Percentiles rank a stretch among this genome's conserved stretches.
Evolutionary conservation across 768 basidiomycete genomes (phyloP).

Genomic region (Suillus variegatus): DNA sequence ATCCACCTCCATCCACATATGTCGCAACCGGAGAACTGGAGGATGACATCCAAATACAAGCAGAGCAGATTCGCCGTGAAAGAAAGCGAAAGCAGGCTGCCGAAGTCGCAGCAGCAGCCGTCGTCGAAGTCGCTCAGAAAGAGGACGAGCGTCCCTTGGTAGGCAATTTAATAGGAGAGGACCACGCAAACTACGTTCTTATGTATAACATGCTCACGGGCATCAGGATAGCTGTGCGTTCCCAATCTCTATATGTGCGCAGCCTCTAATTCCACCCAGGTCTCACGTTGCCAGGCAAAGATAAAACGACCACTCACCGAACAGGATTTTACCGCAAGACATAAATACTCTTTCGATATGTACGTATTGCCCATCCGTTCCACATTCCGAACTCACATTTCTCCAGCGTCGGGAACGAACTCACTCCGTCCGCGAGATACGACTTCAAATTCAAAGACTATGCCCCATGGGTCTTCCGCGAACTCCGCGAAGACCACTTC

Average conservation of each 20-base stretch:
- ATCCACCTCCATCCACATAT: slow-evolving; percentile 35
- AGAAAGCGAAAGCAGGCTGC: slow-evolving; percentile 73
- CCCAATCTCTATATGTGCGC: slow-evolving; percentile 3
- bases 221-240: slow-evolving; percentile 87
- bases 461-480: slow-evolving; percentile 96
- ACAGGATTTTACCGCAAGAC: slow-evolving; percentile 84
- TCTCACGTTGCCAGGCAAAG: slow-evolving; percentile 96
- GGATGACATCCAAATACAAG: slow-evolving; percentile 80
- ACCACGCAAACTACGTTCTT: slow-evolving; percentile 96
- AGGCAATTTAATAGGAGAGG: slow-evolving; percentile 97
- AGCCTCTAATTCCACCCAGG: slow-evolving; percentile 44
- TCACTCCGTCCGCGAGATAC: slow-evolving; percentile 96
- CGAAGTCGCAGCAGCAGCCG: slow-evolving; percentile 59
- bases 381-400: slow-evolving; percentile 11
- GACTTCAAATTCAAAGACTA: slow-evolving; percentile 99
- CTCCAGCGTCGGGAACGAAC: slow-evolving; percentile 88
- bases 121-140: slow-evolving; percentile 17
- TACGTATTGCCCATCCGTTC: slow-evolving; percentile 37
- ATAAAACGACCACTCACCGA: slow-evolving; percentile 80
- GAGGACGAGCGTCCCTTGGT: slow-evolving; percentile 69
- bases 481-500: slow-evolving; percentile 91
- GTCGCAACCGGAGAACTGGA: slow-evolving; percentile 43
- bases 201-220: slow-evolving; percentile 99
- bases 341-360: slow-evolving; percentile 99
- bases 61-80: slow-evolving; percentile 83